These are phyloP conservation scores for Pyrenochaeta sp. DNA, from an alignment of 2,329 filamentous ascomycete species.

Conservation along the genomic window DNA sequence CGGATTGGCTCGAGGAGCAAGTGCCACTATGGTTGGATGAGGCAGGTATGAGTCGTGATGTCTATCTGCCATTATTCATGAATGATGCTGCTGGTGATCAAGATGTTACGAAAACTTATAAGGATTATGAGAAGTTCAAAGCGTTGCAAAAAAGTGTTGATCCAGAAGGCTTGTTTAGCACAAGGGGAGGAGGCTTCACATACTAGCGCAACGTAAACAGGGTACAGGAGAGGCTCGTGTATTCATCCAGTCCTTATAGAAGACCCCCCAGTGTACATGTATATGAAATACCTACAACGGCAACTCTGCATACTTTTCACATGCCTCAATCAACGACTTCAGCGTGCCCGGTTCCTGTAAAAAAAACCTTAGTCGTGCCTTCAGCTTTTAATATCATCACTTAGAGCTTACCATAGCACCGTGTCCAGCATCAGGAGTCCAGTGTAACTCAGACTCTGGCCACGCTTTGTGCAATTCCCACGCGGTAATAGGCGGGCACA, in stretches of 20 bases:
- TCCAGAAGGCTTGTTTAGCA: slow-evolving; percentile 29
- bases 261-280: too few relatives aligned
- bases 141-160: slow-evolving; percentile 29
- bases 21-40: slow-evolving; percentile 33
- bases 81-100: slow-evolving; percentile 36
- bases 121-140: slow-evolving; percentile 27
- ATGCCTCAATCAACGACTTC: slow-evolving; percentile 33
- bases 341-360: slow-evolving; percentile 36
- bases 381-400: too few relatives aligned
- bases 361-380: neutral
- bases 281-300: neutral
- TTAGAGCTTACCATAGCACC: slow-evolving; percentile 27
- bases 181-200: slow-evolving; percentile 31
- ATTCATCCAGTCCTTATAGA: too few relatives aligned
- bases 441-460: slow-evolving; percentile 44
- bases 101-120: slow-evolving; percentile 28
- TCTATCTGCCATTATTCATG: slow-evolving; percentile 33
- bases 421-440: slow-evolving; percentile 47
- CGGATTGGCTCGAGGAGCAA: slow-evolving; percentile 30
- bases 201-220: slow-evolving; percentile 6
- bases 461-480: slow-evolving; percentile 55
- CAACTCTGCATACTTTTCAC: slow-evolving; percentile 30
- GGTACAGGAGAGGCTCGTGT: neutral
- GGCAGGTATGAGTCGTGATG: slow-evolving; percentile 21
- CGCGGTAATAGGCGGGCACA: slow-evolving; percentile 55